Evolutionary conservation across 129 eudicot genomes (phyloP).

Genomic region (Kitagawia praeruptora): DNA sequence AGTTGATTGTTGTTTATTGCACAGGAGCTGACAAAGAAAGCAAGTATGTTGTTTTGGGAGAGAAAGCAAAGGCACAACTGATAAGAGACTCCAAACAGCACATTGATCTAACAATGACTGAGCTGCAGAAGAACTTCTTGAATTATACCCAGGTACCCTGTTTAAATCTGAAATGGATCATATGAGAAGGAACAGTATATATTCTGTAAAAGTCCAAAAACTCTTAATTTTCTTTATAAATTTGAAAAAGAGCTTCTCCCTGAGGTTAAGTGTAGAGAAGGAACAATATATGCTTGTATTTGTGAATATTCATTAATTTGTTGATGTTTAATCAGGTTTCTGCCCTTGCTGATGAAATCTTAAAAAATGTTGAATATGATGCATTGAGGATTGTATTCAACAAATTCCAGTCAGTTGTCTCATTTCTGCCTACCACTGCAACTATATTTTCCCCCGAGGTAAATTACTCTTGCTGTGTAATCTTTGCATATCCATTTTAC

Average conservation of each 20-base stretch:
- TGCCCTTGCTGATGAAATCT: slow-evolving; percentile 84
- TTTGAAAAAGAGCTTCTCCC: not conserved
- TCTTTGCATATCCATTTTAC: not conserved
- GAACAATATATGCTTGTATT: too few species aligned
- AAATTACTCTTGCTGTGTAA: not conserved
- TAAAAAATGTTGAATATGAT: slow-evolving; percentile 90
- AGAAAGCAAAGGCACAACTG: slow-evolving; percentile 90
- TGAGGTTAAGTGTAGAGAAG: not conserved
- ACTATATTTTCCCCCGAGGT: slow-evolving; percentile 97
- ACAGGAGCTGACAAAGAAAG: slow-evolving; percentile 76
- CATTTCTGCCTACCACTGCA: slow-evolving; percentile 71
- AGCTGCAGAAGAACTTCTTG: slow-evolving; percentile 84
- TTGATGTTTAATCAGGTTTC: slow-evolving; percentile 51
- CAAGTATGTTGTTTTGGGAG: slow-evolving; percentile 83
- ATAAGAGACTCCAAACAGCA: slow-evolving; percentile 84
- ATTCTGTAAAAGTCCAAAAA: not conserved
- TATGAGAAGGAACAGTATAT: not conserved
- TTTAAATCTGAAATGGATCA: not conserved
- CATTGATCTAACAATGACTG: slow-evolving; percentile 57
- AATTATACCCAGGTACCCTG: slow-evolving; percentile 86
- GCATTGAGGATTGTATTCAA: slow-evolving; percentile 84
- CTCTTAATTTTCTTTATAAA: not conserved
- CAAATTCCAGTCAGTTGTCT: slow-evolving; percentile 86
- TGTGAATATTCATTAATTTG: not conserved
- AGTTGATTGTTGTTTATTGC: not conserved